Evolutionary conservation across 768 basidiomycete genomes (phyloP).

Genomic region (Suillus subluteus): DNA sequence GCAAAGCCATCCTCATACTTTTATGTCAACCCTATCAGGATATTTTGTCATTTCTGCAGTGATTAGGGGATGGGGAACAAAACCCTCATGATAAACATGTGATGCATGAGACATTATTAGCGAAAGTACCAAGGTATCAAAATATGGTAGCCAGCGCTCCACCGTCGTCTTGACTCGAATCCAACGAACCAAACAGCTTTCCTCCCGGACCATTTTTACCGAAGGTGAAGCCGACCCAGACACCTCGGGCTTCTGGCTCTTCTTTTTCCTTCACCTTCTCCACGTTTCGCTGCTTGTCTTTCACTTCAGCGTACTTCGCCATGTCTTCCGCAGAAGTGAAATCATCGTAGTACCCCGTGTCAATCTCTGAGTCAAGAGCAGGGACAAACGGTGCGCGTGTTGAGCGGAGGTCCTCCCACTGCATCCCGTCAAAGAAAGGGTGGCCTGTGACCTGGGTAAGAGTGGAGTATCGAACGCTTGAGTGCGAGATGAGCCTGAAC

Average conservation of each 20-base stretch:
- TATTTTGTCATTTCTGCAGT: too few relatives aligned
- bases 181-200: slow-evolving; percentile 28
- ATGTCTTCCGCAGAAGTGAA: slow-evolving; percentile 90
- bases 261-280: slow-evolving; percentile 91
- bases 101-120: too few relatives aligned
- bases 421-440: slow-evolving; percentile 78
- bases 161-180: slow-evolving; percentile 45
- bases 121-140: slow-evolving; percentile 26
- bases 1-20: too few relatives aligned
- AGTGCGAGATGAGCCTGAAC: slow-evolving; percentile 81
- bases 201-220: slow-evolving; percentile 81
- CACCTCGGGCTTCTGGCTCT: slow-evolving; percentile 68
- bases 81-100: too few relatives aligned
- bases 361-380: slow-evolving; percentile 89
- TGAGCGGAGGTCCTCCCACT: slow-evolving; percentile 81
- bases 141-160: slow-evolving; percentile 65
- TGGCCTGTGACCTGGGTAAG: slow-evolving; percentile 74
- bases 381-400: slow-evolving; percentile 91
- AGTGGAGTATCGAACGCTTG: slow-evolving; percentile 77
- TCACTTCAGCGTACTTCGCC: slow-evolving; percentile 98
- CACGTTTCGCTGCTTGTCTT: slow-evolving; percentile 95
- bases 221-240: slow-evolving; percentile 93
- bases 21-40: too few relatives aligned
- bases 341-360: slow-evolving; percentile 95
- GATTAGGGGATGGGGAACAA: too few relatives aligned